Conservation (phyloP, 768 basidiomycete species). For the Mycena belliarum region DNA sequence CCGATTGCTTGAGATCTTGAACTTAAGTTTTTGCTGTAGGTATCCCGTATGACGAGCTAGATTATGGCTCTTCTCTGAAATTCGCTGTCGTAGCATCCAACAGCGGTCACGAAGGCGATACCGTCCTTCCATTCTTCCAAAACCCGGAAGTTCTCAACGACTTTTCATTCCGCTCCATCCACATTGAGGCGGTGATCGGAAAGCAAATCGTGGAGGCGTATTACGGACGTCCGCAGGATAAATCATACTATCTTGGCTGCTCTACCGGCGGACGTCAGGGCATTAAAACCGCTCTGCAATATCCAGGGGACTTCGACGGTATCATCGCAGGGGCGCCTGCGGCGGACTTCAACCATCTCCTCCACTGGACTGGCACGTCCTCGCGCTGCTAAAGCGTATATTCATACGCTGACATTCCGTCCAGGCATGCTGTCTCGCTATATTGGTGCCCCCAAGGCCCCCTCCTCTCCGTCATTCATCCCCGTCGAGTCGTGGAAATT, state of each 20-base stretch:
- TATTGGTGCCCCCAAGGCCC: constrained; percentile 8
- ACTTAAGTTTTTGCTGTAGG: neutral
- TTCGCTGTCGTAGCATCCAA: constrained; percentile 25
- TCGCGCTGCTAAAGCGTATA: no score
- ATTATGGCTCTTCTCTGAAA: constrained; percentile 2
- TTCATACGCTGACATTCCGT: no score
- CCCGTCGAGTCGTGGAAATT: constrained; percentile 20
- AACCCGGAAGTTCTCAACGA: constrained; percentile 25
- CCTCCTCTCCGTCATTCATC: constrained; percentile 13
- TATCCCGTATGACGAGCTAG: neutral
- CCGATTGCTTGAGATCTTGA: neutral
- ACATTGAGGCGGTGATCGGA: constrained; percentile 22
- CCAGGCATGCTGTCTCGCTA: neutral
- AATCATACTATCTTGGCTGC: constrained; percentile 29
- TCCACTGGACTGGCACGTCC: constrained; percentile 4
- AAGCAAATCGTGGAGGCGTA: constrained; percentile 27
- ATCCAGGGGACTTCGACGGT: constrained; percentile 29
- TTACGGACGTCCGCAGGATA: constrained; percentile 19
- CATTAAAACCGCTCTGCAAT: constrained; percentile 19
- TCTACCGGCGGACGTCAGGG: constrained; percentile 29
- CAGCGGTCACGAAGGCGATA: constrained; percentile 25
- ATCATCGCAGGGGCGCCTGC: constrained; percentile 28
- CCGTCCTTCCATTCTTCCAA: constrained; percentile 14
- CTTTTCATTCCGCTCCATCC: constrained; percentile 25
- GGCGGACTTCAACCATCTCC: constrained; percentile 8